Conservation (phyloP, 208 protist species). For the Wallacemonas sp. region DNA sequence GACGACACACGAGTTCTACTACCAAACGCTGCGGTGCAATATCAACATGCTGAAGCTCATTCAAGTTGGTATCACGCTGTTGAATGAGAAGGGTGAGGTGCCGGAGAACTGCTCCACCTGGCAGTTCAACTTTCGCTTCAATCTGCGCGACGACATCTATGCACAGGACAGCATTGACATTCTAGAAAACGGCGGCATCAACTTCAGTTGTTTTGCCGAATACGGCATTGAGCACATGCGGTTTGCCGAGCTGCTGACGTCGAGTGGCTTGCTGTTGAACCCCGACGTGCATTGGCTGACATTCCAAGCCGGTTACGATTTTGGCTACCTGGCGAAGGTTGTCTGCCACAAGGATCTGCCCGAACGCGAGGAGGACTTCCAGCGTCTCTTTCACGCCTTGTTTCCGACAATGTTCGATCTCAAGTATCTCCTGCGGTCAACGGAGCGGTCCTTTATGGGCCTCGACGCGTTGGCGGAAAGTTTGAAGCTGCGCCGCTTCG, state of each 20-base stretch:
- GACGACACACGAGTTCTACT: slow-evolving; percentile 95
- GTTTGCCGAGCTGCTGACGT: slow-evolving; percentile 97
- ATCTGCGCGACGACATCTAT: slow-evolving; percentile 96
- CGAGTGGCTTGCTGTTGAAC: slow-evolving; percentile 96
- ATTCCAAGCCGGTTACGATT: slow-evolving; percentile 99
- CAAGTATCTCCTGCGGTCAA: slow-evolving; percentile 98
- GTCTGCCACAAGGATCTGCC: slow-evolving; percentile 96
- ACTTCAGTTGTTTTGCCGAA: slow-evolving; percentile 95
- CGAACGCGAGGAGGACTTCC: slow-evolving; percentile 96
- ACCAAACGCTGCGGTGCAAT: slow-evolving; percentile 97
- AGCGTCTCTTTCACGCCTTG: slow-evolving; percentile 93
- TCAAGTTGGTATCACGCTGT: slow-evolving; percentile 98
- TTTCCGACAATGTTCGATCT: slow-evolving; percentile 98
- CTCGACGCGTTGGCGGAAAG: slow-evolving; percentile 96
- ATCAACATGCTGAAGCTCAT: slow-evolving; percentile 99
- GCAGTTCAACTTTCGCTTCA: slow-evolving; percentile 99
- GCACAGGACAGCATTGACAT: slow-evolving; percentile 98
- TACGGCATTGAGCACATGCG: slow-evolving; percentile 96
- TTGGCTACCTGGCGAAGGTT: slow-evolving; percentile 97
- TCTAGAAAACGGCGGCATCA: slow-evolving; percentile 94
- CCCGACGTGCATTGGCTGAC: slow-evolving; percentile 97
- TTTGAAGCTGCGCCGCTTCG: slow-evolving; percentile 92
- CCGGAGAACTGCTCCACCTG: slow-evolving; percentile 95
- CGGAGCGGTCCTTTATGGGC: slow-evolving; percentile 89
- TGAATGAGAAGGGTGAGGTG: slow-evolving; percentile 96